phyloP scores from a whole-genome alignment of 345 rosid species.

The Eucalyptus erythrocorys region DNA sequence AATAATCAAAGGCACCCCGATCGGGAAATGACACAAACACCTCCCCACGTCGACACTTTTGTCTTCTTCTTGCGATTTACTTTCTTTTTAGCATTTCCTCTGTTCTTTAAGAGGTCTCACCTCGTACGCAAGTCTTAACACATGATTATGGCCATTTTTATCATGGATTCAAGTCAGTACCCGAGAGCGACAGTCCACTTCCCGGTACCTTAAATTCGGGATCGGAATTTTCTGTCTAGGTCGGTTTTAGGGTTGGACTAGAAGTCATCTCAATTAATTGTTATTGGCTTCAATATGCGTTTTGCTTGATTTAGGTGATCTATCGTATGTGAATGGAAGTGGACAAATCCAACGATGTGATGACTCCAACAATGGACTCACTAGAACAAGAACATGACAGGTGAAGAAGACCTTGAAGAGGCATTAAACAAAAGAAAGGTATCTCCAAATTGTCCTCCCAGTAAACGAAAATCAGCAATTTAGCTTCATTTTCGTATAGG shows the following conservation, averaged over 20 bases:
- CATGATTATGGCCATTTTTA: neutral
- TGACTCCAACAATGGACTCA: neutral
- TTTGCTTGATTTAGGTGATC: neutral
- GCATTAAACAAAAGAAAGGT: neutral
- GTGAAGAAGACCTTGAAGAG: neutral
- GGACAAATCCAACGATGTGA: neutral
- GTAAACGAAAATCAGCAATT: neutral
- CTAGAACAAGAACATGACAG: neutral
- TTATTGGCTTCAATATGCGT: too few relatives aligned
- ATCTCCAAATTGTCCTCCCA: neutral
- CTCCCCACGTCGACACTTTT: neutral
- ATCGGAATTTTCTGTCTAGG: accelerated
- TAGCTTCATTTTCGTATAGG: neutral
- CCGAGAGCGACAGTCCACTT: too few relatives aligned
- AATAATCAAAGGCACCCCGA: neutral
- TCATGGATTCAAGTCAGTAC: neutral
- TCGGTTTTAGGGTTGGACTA: too few relatives aligned
- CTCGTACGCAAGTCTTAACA: neutral
- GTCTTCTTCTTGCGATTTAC: neutral
- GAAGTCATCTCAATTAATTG: too few relatives aligned
- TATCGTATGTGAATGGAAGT: neutral
- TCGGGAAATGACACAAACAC: neutral
- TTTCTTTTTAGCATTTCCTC: neutral
- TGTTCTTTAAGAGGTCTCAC: neutral
- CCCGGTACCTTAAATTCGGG: too few relatives aligned